A percentile compares a stretch with the other conserved stretches of the same genome.
Evolutionary conservation across 768 basidiomycete species (phyloP).

Genomic region (Filobasidium wieringae): DNA sequence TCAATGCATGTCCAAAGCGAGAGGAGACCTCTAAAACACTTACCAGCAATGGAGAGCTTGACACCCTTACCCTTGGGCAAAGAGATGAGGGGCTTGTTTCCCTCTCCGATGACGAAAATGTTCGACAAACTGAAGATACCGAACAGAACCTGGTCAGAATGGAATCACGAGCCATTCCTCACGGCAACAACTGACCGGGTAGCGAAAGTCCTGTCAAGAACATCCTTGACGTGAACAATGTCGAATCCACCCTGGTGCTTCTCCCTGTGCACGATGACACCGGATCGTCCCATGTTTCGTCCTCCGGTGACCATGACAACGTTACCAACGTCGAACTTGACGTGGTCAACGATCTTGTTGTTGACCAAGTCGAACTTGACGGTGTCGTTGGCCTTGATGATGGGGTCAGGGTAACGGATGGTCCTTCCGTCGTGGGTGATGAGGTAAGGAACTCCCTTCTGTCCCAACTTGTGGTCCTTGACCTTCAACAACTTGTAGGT

Average conservation of each 20-base stretch:
- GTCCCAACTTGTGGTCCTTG: slow-evolving; percentile 76
- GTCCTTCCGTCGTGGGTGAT: slow-evolving; percentile 99
- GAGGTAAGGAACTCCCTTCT: slow-evolving; percentile 87
- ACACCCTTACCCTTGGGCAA: slow-evolving; percentile 95
- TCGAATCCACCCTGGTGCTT: slow-evolving; percentile 97
- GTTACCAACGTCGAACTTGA: slow-evolving; percentile 96
- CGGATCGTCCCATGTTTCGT: slow-evolving; percentile 98
- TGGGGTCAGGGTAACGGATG: slow-evolving; percentile 96
- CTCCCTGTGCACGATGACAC: slow-evolving; percentile 91
- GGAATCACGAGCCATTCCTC: not conserved
- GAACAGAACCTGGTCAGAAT: not conserved
- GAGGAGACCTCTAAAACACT: not conserved
- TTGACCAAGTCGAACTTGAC: slow-evolving; percentile 94
- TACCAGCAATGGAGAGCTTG: slow-evolving; percentile 93
- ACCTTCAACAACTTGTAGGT: slow-evolving; percentile 87
- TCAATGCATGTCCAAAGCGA: not conserved
- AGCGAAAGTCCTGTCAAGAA: slow-evolving; percentile 87
- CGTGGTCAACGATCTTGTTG: slow-evolving; percentile 76
- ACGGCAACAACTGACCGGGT: slow-evolving; percentile 56
- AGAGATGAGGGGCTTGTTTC: slow-evolving; percentile 89
- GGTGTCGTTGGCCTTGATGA: slow-evolving; percentile 90
- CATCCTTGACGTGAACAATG: slow-evolving; percentile 95
- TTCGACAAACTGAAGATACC: slow-evolving; percentile 65
- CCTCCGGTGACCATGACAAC: slow-evolving; percentile 96
- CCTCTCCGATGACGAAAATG: slow-evolving; percentile 96